Percentiles rank a stretch among this genome's conserved stretches.
Evolutionary conservation across 148 eudicot genomes (phyloP).

Genomic region (Silene uniflora): DNA sequence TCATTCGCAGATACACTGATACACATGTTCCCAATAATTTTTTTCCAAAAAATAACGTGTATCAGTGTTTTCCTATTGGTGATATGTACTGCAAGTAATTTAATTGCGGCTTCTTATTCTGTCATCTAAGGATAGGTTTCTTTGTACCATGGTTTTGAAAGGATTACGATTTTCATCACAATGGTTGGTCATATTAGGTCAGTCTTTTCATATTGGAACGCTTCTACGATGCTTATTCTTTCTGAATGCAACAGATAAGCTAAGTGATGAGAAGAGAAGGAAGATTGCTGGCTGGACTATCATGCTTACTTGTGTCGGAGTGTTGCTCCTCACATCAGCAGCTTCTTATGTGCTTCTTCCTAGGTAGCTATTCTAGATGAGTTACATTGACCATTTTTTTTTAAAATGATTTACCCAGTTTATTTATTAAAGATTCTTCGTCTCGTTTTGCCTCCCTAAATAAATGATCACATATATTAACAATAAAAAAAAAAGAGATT

Average conservation of each 20-base stretch:
- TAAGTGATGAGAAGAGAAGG: slow-evolving; percentile 33
- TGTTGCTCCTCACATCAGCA: slow-evolving; percentile 45
- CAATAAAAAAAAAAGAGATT: background rate
- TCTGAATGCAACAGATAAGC: slow-evolving; percentile 26
- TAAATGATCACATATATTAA: background rate
- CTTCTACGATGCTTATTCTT: background rate
- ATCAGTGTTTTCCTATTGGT: background rate
- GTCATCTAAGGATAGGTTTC: background rate
- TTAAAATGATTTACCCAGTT: background rate
- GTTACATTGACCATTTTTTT: background rate
- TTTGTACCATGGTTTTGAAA: no score
- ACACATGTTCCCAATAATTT: no score
- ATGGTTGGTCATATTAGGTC: slow-evolving; percentile 1
- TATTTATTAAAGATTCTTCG: background rate
- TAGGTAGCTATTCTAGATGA: slow-evolving; percentile 24
- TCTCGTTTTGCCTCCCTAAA: background rate
- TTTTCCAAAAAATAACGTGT: no score
- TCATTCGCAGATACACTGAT: background rate
- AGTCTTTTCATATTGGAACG: background rate
- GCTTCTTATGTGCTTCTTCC: slow-evolving; percentile 44
- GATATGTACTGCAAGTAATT: no score
- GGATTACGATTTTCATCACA: background rate
- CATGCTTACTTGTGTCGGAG: slow-evolving; percentile 39
- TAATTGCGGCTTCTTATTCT: no score
- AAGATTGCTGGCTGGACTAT: slow-evolving; percentile 53